Base-by-base conservation (phyloP, 306 rosid genomes). In the Lotus japonicus region DNA sequence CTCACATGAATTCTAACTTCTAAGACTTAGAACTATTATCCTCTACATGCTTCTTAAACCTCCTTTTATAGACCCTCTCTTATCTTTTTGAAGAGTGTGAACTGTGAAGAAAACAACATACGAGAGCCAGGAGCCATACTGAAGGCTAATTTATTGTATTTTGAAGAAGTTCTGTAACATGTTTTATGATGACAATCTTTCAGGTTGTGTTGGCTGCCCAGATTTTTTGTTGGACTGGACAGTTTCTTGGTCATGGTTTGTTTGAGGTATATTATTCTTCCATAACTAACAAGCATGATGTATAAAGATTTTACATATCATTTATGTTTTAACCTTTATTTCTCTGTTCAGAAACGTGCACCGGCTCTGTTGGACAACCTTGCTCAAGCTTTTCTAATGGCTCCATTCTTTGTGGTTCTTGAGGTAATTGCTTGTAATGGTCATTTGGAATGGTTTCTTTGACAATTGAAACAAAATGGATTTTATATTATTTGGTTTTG, bases 321-420 rank as follows among this genome's bases (percentile, higher is more conserved):
- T 50, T 56, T 53, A 13, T 77, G 61, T 59, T 59, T 1, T 42
- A 11, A 9, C 9, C 15, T 44, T 43, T 7, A 41, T 9, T 42
- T 18, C 35, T 38, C 12, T 70, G n/a, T 58, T 64, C 42, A 94
- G 98, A 88, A 86, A 90, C 91, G 92, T 49, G 96, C 96, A 38
- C 98, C 98, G 4, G 96, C 96, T 75, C 85, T 88, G 36, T 71
- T 88, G 58, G 96, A 94, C 81, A 94, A 94, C 78, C 95, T 90
- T 57, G 80, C 64, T 10, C 96, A 94, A 82, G 97, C 95, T 36
- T 82, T 94, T 68, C 79, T 94, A 16, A 86, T 90, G 96, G 96
- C 87, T 57, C 98, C 98, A 50, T 94, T 85, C 81, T 85, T 85
- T 31, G 94, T 88, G 18, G 6, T 91, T 75, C 80, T 91, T 43